A percentile compares a stretch with the other conserved stretches of the same genome.
phyloP scores from a whole-genome alignment of 1,139 yeast species.

The Saccharomycopsis crataegensis region DNA sequence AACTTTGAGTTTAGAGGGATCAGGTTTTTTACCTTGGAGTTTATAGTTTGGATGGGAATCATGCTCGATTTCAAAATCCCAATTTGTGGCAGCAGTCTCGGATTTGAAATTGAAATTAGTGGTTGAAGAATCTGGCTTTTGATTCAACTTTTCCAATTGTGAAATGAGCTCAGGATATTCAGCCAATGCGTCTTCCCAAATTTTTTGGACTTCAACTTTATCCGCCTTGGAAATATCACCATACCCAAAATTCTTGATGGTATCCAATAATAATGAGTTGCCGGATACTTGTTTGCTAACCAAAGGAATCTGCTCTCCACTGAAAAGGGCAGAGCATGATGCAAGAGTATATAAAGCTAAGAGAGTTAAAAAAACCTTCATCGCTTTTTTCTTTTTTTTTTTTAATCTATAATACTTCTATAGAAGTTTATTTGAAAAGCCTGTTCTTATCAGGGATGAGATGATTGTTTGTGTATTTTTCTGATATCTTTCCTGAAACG shows the following conservation, averaged over 20 bases:
- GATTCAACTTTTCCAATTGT: no score
- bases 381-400: no score
- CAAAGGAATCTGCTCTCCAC: not conserved
- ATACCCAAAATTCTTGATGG: not conserved
- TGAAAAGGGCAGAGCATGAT: not conserved
- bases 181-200: no score
- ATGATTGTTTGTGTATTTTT: no score
- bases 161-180: no score
- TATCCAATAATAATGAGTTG: not conserved
- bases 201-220: not conserved
- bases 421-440: no score
- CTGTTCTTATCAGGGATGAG: no score
- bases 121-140: no score
- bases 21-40: conserved; percentile 35
- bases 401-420: no score
- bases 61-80: conserved; percentile 21
- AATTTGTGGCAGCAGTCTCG: not conserved
- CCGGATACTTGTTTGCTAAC: not conserved
- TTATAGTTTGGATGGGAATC: conserved; percentile 32
- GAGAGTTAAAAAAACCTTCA: no score
- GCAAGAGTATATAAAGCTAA: no score
- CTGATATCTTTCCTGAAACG: no score
- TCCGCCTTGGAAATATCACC: not conserved
- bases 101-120: not conserved
- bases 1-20: conserved; percentile 40